Evolutionary conservation across 2,329 filamentous ascomycete genomes (phyloP), one percentile per base, ranked within the genome.

Genomic region (Scedosporium apiospermum): DNA sequence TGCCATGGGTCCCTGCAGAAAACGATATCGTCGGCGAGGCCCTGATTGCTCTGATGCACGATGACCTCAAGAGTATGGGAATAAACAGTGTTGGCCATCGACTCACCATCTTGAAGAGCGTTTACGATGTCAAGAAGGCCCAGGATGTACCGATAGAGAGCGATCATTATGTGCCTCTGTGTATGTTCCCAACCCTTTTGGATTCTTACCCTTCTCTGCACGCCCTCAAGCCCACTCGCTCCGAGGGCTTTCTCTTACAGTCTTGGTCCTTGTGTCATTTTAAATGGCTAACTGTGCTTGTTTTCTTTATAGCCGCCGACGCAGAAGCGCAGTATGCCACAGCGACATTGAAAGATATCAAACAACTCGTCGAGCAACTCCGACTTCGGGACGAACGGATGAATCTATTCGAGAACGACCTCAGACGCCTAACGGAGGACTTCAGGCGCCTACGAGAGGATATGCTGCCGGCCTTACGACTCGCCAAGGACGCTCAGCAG

Each of bases 1-100:
- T 21, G 41, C 16, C 3, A 23, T 61, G 44, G 21, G 14, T 55
- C 51, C 38, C 9, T 63, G 61, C 73, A 95, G 95, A 97, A 71
- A 96, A 99, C 72, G 92, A 91, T 66, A 96, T 99, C 68, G 88
- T 93, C 44, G 95, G 95, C 67, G 92, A 98, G 73, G 93, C 91
- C 61, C 80, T 99, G 65, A 86, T 96, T 63, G 91, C 91, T 49
- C 78, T 99, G 66, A 88, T 90, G 66, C 95, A 98, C 72, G 90
- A 96, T 63, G 93, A 98, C 72, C 80, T 99, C 69, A 96, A 96
- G 76, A 91, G 96, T 72, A 93, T 98, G 87, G 93, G 93, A 58
- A 90, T 99, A 66, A 80, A 82, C 66, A 98, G 93, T 76, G 91
- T 97, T 58, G 95, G 95, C 49, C 95, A 99, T 77, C 88, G 95